A percentile compares a stretch with the other conserved stretches of the same genome.
These are phyloP conservation scores for Amanita molliuscula DNA, from an alignment of 768 basidiomycete species.

Conservation along the genomic window DNA sequence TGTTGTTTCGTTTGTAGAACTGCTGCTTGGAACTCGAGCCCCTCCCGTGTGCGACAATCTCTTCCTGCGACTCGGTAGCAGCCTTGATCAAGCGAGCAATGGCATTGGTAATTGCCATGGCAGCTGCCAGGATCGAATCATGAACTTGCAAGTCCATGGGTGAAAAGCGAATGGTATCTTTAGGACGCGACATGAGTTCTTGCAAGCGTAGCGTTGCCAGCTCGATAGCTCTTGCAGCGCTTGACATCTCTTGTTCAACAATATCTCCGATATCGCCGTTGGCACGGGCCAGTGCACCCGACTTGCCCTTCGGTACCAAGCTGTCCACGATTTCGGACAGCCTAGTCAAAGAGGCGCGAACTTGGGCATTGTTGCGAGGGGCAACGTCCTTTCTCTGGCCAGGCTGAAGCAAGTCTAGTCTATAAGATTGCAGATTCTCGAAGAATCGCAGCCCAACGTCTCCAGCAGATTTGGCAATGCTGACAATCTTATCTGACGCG, in stretches of 20 bases:
- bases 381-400: conserved; percentile 77
- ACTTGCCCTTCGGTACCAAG: conserved; percentile 77
- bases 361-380: conserved; percentile 81
- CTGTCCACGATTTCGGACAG: conserved; percentile 83
- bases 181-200: conserved; percentile 84
- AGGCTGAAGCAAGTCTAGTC: conserved; percentile 71
- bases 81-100: conserved; percentile 93
- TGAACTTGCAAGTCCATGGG: conserved; percentile 94
- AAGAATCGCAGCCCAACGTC: conserved; percentile 88
- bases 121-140: conserved; percentile 90
- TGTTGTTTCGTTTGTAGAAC: conserved; percentile 99
- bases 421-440: conserved; percentile 93
- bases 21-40: conserved; percentile 89
- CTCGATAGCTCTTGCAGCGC: conserved; percentile 90
- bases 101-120: conserved; percentile 91
- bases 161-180: conserved; percentile 78
- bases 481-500: conserved; percentile 82
- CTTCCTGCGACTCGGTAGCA: conserved; percentile 95
- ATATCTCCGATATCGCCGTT: conserved; percentile 94
- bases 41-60: conserved; percentile 93
- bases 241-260: conserved; percentile 93
- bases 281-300: conserved; percentile 56
- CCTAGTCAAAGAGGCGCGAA: conserved; percentile 70
- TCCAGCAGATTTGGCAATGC: conserved; percentile 75
- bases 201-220: conserved; percentile 84